A percentile compares a stretch with the other conserved stretches of the same genome.
phyloP scores from a whole-genome alignment of 495 filamentous ascomycete genomes.

The Talaromyces wortmannii region DNA sequence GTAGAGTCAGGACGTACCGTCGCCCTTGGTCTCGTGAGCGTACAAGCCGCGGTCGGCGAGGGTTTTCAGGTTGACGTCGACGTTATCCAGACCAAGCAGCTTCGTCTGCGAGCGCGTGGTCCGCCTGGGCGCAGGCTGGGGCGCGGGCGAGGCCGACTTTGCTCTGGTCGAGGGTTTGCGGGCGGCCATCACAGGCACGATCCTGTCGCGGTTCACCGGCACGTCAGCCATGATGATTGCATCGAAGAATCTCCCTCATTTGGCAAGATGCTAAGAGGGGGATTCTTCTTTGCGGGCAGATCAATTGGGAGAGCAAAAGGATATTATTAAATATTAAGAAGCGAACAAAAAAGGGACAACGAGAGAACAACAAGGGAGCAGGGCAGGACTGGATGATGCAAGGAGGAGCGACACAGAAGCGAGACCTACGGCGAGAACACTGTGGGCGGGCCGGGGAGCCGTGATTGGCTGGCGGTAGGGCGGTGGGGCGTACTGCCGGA shows the following conservation, averaged over 20 bases:
- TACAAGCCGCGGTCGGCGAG: conserved; percentile 31
- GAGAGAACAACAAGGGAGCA: no score
- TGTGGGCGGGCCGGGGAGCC: no score
- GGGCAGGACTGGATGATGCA: no score
- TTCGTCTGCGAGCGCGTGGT: conserved; percentile 1
- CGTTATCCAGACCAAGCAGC: background rate
- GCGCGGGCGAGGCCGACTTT: conserved; percentile 3
- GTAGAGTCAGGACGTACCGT: conserved; percentile 21
- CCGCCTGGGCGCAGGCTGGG: conserved; percentile 9
- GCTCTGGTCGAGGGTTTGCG: conserved; percentile 15
- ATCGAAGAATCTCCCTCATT: conserved; percentile 32
- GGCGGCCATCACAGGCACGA: conserved; percentile 39
- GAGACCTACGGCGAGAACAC: no score
- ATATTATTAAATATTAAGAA: background rate
- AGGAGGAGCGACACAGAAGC: no score
- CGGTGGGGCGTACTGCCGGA: no score
- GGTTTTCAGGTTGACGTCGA: conserved; percentile 26
- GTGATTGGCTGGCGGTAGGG: no score
- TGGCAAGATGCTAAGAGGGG: conserved; percentile 19
- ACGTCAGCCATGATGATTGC: conserved; percentile 35
- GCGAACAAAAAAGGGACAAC: background rate
- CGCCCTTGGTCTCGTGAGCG: conserved; percentile 37
- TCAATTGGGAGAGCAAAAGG: background rate
- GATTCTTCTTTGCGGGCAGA: background rate
- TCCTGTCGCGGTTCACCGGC: conserved; percentile 37